Conservation (phyloP, 768 basidiomycete species). For the Serendipita indica region DNA sequence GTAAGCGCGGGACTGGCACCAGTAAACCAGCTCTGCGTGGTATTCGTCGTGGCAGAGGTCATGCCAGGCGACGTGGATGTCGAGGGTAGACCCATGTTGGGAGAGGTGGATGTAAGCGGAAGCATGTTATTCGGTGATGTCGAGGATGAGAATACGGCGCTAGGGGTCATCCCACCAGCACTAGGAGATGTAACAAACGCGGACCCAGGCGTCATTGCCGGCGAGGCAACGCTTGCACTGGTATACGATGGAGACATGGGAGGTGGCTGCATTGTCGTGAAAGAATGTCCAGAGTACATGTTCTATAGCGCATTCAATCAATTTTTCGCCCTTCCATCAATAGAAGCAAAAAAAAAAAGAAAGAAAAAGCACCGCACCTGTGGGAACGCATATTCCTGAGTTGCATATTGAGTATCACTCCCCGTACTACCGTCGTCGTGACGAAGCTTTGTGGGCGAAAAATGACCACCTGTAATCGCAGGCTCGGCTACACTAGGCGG, state of each 20-base stretch:
- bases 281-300: too few relatives aligned
- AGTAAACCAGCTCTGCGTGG: not conserved
- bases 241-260: not conserved
- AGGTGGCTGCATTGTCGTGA: not conserved
- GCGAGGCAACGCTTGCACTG: not conserved
- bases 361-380: not conserved
- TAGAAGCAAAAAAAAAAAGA: not conserved
- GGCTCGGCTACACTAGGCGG: not conserved
- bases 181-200: not conserved
- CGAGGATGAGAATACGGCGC: not conserved
- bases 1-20: not conserved
- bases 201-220: not conserved
- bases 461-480: not conserved
- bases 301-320: too few relatives aligned
- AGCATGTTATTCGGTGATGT: not conserved
- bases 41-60: not conserved
- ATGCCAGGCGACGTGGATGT: conserved; percentile 2
- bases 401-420: not conserved
- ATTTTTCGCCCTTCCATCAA: not conserved
- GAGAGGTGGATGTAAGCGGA: not conserved
- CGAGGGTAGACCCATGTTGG: not conserved
- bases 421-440: not conserved
- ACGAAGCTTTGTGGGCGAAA: too few relatives aligned
- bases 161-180: not conserved
- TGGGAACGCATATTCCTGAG: not conserved